These are phyloP conservation scores for Neurospora sp. DNA, from an alignment of 495 filamentous ascomycete species.

Conservation along the genomic window DNA sequence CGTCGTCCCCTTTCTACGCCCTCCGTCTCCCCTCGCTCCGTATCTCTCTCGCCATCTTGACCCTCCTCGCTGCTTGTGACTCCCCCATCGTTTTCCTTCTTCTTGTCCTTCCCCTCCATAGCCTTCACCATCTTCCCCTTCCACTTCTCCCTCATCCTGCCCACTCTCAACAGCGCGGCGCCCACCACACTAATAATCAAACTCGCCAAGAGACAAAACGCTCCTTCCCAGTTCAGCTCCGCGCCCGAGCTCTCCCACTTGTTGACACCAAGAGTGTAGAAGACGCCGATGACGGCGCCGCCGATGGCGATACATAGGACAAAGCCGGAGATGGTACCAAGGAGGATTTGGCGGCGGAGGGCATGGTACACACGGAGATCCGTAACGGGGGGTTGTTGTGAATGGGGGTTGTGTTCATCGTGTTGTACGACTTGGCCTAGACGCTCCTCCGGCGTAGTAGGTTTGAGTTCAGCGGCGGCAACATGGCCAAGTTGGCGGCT, in stretches of 20 bases:
- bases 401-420: background rate
- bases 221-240: slow-evolving; percentile 71
- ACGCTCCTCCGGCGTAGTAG: background rate
- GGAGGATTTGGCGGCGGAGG: background rate
- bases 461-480: background rate
- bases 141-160: slow-evolving; percentile 82
- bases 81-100: background rate
- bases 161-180: slow-evolving; percentile 66
- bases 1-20: background rate
- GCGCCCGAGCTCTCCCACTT: slow-evolving; percentile 42
- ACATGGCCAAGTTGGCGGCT: background rate
- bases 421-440: background rate
- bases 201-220: slow-evolving; percentile 57
- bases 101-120: slow-evolving; percentile 41
- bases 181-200: slow-evolving; percentile 74
- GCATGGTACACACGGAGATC: background rate
- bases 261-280: slow-evolving; percentile 61
- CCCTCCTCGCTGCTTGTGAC: background rate
- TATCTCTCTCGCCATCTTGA: background rate
- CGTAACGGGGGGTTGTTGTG: background rate
- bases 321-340: slow-evolving; percentile 52
- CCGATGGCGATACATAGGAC: slow-evolving; percentile 58
- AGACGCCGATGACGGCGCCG: slow-evolving; percentile 64
- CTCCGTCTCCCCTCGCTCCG: slow-evolving; percentile 12
- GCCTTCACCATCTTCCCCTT: slow-evolving; percentile 61